Conservation (phyloP, 176 grass and related monocot species). For the Pharus latifolius region DNA sequence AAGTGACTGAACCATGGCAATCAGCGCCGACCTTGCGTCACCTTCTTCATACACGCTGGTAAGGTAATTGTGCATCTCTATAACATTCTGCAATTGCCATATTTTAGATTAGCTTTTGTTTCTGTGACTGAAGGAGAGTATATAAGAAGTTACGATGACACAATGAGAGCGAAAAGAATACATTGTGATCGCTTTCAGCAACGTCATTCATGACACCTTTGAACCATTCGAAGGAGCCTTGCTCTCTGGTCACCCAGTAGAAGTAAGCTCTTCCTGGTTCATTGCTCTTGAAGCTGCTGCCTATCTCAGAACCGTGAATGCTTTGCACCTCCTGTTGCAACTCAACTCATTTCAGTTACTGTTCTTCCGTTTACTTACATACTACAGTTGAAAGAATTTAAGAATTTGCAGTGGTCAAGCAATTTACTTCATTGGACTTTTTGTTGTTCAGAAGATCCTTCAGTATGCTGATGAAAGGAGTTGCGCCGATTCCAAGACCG, state of each 20-base stretch:
- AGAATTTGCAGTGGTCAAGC: background rate
- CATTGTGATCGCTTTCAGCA: slow-evolving; percentile 74
- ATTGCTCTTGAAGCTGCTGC: slow-evolving; percentile 53
- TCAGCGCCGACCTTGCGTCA: slow-evolving; percentile 82
- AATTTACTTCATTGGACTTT: slow-evolving; percentile 65
- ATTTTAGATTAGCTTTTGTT: slow-evolving; percentile 14
- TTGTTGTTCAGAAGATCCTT: slow-evolving; percentile 88
- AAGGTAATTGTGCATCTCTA: slow-evolving; percentile 99
- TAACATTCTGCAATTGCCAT: slow-evolving; percentile 63
- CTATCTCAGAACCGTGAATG: slow-evolving; percentile 50
- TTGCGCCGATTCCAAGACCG: slow-evolving; percentile 92
- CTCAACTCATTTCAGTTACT: slow-evolving; percentile 19
- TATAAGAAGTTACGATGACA: background rate
- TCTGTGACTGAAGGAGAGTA: background rate
- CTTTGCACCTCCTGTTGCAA: slow-evolving; percentile 48
- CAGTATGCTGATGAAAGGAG: slow-evolving; percentile 98
- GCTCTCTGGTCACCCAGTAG: slow-evolving; percentile 98
- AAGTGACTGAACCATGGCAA: slow-evolving; percentile 94
- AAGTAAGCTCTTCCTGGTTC: slow-evolving; percentile 92
- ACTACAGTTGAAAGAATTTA: background rate
- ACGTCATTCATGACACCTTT: slow-evolving; percentile 99
- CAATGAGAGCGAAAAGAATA: slow-evolving; percentile 24
- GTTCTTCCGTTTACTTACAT: background rate
- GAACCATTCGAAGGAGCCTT: slow-evolving; percentile 99
- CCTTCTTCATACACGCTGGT: slow-evolving; percentile 99